Evolutionary conservation across 148 eudicot species (phyloP).

Genomic region (Chenopodium formosanum): DNA sequence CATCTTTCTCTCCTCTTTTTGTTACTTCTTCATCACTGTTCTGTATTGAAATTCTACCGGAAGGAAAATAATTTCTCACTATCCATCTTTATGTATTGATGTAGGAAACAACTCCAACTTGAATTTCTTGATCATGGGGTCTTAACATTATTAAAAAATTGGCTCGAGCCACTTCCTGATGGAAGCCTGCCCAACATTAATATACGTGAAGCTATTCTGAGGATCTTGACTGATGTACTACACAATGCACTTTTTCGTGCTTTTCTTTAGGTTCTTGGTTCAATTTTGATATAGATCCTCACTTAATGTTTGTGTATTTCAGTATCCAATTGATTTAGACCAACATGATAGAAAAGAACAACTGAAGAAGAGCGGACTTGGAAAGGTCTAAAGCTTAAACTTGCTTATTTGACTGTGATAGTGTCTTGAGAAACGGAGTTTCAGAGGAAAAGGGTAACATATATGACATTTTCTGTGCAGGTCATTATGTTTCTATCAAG

Average conservation of each 20-base stretch:
- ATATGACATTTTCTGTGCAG: constrained; percentile 35
- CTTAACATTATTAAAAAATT: constrained; percentile 71
- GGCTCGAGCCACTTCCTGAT: constrained; percentile 99
- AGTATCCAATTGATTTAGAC: constrained; percentile 95
- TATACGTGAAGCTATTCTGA: constrained; percentile 82
- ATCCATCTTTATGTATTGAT: constrained; percentile 13
- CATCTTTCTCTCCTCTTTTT: constrained; percentile 1
- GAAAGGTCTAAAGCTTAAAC: constrained; percentile 55
- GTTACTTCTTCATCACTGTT: neutral
- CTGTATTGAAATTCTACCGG: neutral
- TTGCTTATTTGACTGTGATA: neutral
- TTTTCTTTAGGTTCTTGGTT: constrained; percentile 8
- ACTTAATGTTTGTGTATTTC: constrained; percentile 27
- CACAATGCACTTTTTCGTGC: constrained; percentile 7
- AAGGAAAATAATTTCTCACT: neutral
- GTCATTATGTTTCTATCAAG: constrained; percentile 96
- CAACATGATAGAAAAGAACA: constrained; percentile 88
- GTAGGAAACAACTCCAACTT: constrained; percentile 91
- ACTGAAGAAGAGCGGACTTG: constrained; percentile 91
- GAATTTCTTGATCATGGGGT: constrained; percentile 97
- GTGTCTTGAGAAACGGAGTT: neutral
- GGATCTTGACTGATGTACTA: constrained; percentile 84
- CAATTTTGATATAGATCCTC: neutral
- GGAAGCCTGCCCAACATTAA: constrained; percentile 97
- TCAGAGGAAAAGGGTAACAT: neutral